Evolutionary conservation across 2,329 filamentous ascomycete genomes (phyloP), one percentile per base, ranked within the genome.

Genomic region (Ramichloridium luteum): DNA sequence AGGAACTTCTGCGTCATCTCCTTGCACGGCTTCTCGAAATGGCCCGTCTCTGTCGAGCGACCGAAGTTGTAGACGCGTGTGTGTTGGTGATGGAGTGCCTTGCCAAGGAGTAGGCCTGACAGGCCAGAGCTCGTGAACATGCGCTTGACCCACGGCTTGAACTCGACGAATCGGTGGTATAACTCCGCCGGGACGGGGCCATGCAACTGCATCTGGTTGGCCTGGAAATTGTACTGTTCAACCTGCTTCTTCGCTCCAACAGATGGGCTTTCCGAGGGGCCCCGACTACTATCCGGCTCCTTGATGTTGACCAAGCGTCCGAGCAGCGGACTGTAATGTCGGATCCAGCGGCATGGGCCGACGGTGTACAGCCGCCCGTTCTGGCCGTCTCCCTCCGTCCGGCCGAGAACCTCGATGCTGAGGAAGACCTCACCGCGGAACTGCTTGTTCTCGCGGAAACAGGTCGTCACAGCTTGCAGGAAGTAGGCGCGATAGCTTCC

Each of bases 121-220:
- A 94, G 48, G 31, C 85, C 86, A 16, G 72, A 72, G 6, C 74
- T 72, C 1, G 76, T 79, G 58, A 93, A 96, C 76, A 94, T 92
- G 41, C 76, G 73, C 30, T 81, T 82, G 33, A 96, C 80, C 49
- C 93, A 83, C 15, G 86, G 85, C 35, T 76, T 80, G 58, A 94
- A 94, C 54, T 93, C 86, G 35, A 94, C 86, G 50, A 80, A 96
- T 44, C 85, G 80, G 54, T 94, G 86, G 55, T 93, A 93, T 18
- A 96, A 65, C 39, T 75, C 65, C 2, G 73, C 63, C 0, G 88
- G 86, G 0, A 90, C 78, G 0, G 88, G 88, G 0, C 88, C 88
- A 27, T 71, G 67, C 5, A 96, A 68, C 54, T 94, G 88, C 49
- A 94, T 76, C 55, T 94, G 80, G 53, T 84, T 86, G 23, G 88